phyloP scores from a whole-genome alignment of 306 rosid species.

The Trifolium fragiferum region DNA sequence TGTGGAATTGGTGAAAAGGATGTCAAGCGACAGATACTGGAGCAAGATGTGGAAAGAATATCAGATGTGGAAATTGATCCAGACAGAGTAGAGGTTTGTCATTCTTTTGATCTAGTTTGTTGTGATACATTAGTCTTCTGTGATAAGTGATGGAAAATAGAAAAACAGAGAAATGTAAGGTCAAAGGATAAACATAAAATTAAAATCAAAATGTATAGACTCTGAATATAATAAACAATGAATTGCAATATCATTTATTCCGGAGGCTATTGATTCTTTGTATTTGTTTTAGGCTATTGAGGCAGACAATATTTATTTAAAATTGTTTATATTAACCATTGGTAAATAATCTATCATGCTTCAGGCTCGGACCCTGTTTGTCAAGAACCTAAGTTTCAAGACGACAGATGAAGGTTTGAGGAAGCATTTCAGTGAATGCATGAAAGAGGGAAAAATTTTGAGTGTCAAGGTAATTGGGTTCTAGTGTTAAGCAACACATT shows the following conservation, averaged over 20 bases:
- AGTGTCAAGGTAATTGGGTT: conserved; percentile 77
- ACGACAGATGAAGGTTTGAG: conserved; percentile 73
- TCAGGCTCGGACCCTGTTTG: conserved; percentile 84
- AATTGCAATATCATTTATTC: neutral
- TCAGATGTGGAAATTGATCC: conserved; percentile 73
- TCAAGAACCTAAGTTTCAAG: conserved; percentile 93
- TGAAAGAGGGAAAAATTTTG: conserved; percentile 71
- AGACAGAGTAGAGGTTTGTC: conserved; percentile 88
- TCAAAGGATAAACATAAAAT: conserved; percentile 3
- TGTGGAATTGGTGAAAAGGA: conserved; percentile 62
- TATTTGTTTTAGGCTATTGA: no score
- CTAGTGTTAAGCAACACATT: neutral
- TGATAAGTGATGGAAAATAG: conserved; percentile 13
- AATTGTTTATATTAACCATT: neutral
- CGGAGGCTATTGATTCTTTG: neutral
- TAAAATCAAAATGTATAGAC: neutral
- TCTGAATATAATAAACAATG: no score
- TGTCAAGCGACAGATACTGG: conserved; percentile 63
- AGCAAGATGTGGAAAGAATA: conserved; percentile 67
- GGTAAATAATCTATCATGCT: conserved; percentile 41
- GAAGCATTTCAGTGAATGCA: conserved; percentile 65
- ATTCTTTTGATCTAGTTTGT: conserved; percentile 23
- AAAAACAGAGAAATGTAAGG: conserved; percentile 8
- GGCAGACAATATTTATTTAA: conserved; percentile 15
- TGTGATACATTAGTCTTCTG: conserved; percentile 31